These are phyloP conservation scores for Epichloe amarillans DNA, from an alignment of 2,329 filamentous ascomycete species.

Conservation along the genomic window DNA sequence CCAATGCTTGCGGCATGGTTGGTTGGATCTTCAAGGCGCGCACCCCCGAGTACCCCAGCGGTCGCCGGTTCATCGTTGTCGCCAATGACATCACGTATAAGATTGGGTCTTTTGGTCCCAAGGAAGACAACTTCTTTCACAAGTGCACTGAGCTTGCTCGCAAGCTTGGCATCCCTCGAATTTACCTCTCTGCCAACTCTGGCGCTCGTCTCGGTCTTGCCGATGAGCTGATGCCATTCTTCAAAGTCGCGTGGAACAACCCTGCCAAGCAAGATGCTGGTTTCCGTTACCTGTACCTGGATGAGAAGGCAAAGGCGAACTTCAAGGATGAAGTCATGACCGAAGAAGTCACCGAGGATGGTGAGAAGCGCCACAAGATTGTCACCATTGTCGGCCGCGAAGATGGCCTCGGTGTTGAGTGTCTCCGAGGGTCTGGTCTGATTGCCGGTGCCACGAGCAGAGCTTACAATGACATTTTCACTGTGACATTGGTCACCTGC, in stretches of 20 bases:
- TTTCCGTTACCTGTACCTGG: conserved; percentile 96
- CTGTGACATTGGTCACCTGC: conserved; percentile 92
- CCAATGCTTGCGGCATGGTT: conserved; percentile 96
- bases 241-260: conserved; percentile 95
- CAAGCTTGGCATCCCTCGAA: conserved; percentile 86
- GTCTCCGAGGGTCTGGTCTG: conserved; percentile 88
- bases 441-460: conserved; percentile 95
- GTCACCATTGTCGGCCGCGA: conserved; percentile 85
- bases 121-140: conserved; percentile 96
- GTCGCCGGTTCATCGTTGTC: conserved; percentile 86
- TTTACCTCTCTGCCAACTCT: conserved; percentile 97
- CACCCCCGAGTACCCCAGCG: conserved; percentile 88
- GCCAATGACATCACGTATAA: conserved; percentile 99
- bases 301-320: conserved; percentile 69
- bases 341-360: conserved; percentile 72
- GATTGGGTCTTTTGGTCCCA: conserved; percentile 93
- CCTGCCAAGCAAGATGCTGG: conserved; percentile 65
- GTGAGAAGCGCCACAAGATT: conserved; percentile 87
- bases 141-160: conserved; percentile 96
- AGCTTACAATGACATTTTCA: conserved; percentile 98
- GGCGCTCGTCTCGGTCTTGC: conserved; percentile 95
- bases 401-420: conserved; percentile 95
- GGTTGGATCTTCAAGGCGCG: conserved; percentile 92
- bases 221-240: conserved; percentile 92
- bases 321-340: conserved; percentile 69